Evolutionary conservation across 176 grass and related monocot genomes (phyloP).

Genomic region (Olyra latifolia): DNA sequence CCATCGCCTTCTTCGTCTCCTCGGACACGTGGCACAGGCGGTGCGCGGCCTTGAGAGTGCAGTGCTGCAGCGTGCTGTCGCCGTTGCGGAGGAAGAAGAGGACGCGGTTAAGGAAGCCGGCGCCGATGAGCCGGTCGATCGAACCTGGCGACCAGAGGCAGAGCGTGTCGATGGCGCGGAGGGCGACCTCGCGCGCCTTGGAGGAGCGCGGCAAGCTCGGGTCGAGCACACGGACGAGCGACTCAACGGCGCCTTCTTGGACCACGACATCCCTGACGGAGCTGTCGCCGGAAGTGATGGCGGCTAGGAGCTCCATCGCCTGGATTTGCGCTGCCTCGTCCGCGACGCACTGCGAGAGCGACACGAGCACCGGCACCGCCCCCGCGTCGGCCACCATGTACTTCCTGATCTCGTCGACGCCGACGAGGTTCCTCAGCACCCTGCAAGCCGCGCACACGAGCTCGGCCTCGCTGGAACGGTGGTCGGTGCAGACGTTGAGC

Average conservation of each 20-base stretch:
- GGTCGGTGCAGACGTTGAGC: conserved; percentile 57
- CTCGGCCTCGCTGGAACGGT: conserved; percentile 26
- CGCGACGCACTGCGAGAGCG: conserved; percentile 34
- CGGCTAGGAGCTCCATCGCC: conserved; percentile 60
- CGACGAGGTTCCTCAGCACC: conserved; percentile 69
- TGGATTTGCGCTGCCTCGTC: conserved; percentile 67
- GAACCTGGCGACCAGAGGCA: conserved; percentile 46
- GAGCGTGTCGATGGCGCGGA: conserved; percentile 59
- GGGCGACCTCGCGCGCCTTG: conserved; percentile 66
- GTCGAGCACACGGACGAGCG: conserved; percentile 55
- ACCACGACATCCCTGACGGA: conserved; percentile 16
- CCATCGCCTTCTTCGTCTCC: conserved; percentile 69
- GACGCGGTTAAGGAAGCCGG: conserved; percentile 61
- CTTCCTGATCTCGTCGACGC: conserved; percentile 76
- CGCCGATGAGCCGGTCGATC: conserved; percentile 45
- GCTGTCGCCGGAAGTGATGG: conserved; percentile 46
- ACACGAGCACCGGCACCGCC: conserved; percentile 52
- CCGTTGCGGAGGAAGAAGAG: conserved; percentile 57
- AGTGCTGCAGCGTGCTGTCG: conserved; percentile 57
- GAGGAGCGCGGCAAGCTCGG: conserved; percentile 44
- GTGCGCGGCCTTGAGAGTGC: conserved; percentile 55
- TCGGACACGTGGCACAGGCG: conserved; percentile 61
- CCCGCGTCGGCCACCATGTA: conserved; percentile 71
- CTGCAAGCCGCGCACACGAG: conserved; percentile 56
- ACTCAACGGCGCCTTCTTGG: conserved; percentile 44